A percentile compares a stretch with the other conserved stretches of the same genome.
phyloP scores from a whole-genome alignment of 2,329 filamentous ascomycete genomes.

The Aureobasidium pullulans region DNA sequence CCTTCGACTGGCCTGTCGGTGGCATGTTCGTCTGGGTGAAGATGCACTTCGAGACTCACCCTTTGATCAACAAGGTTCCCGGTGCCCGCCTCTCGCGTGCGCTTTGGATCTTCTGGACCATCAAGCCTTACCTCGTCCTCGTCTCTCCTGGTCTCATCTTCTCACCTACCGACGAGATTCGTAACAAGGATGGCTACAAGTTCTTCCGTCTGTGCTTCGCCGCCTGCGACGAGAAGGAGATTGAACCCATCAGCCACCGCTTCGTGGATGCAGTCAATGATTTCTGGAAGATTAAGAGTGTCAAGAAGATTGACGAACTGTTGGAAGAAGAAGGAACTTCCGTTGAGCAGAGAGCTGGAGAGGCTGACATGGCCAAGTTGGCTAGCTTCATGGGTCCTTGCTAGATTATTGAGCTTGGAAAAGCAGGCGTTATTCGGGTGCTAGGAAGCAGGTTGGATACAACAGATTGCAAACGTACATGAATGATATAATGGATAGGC shows the following conservation, averaged over 20 bases:
- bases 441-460: too few relatives aligned
- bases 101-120: conserved; percentile 64
- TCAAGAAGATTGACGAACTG: conserved; percentile 58
- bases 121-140: conserved; percentile 62
- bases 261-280: conserved; percentile 61
- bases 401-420: neutral
- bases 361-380: conserved; percentile 5
- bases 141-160: conserved; percentile 68
- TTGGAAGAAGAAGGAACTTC: conserved; percentile 33
- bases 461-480: too few relatives aligned
- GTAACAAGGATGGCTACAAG: conserved; percentile 54
- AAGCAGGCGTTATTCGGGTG: too few relatives aligned
- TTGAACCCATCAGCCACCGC: conserved; percentile 54
- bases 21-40: conserved; percentile 91
- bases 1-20: conserved; percentile 71
- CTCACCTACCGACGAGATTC: conserved; percentile 55
- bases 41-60: conserved; percentile 65
- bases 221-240: conserved; percentile 64
- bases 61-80: conserved; percentile 52
- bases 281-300: conserved; percentile 71
- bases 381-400: conserved; percentile 11
- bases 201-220: conserved; percentile 80
- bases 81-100: conserved; percentile 51
- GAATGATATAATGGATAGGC: too few relatives aligned
- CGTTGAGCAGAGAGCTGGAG: conserved; percentile 3